A percentile compares a stretch with the other conserved stretches of the same genome.
Conservation (phyloP, 768 basidiomycete genomes). For the Lentinula detonsa region DNA sequence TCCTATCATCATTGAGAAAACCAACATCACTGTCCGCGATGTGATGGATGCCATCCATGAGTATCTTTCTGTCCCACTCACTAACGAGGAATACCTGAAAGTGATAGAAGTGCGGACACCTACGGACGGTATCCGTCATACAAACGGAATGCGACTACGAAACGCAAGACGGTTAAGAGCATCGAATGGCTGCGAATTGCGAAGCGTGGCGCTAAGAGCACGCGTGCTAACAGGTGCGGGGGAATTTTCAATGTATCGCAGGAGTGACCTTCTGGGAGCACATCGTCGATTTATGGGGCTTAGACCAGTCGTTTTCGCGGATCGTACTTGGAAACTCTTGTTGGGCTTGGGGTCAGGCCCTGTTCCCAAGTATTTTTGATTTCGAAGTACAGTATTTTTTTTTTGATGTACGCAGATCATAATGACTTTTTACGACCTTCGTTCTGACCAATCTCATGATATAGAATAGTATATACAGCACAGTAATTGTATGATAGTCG, state of each 20-base stretch:
- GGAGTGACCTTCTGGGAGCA: slow-evolving; percentile 46
- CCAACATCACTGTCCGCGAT: slow-evolving; percentile 34
- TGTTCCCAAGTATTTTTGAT: slow-evolving; percentile 14
- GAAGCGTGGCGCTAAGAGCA: slow-evolving; percentile 26
- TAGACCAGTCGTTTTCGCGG: slow-evolving; percentile 26
- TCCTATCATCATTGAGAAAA: slow-evolving; percentile 35
- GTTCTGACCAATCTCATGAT: too few species aligned
- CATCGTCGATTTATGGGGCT: slow-evolving; percentile 41
- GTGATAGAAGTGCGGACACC: slow-evolving; percentile 16
- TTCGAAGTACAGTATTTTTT: background rate
- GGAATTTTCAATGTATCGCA: slow-evolving; percentile 28
- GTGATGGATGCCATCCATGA: slow-evolving; percentile 42
- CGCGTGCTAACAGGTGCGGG: background rate
- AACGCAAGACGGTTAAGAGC: slow-evolving; percentile 28
- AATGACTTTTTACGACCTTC: too few species aligned
- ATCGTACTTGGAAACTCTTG: slow-evolving; percentile 38
- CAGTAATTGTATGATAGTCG: too few species aligned
- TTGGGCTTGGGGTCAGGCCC: slow-evolving; percentile 37
- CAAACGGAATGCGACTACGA: slow-evolving; percentile 19
- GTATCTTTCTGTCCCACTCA: slow-evolving; percentile 41
- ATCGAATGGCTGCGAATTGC: slow-evolving; percentile 26
- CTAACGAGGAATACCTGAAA: slow-evolving; percentile 22
- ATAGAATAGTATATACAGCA: too few species aligned
- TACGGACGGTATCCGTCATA: slow-evolving; percentile 8
- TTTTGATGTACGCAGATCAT: too few species aligned